phyloP scores from a whole-genome alignment of 2,329 filamentous ascomycete species.

The Claviceps monticola region DNA sequence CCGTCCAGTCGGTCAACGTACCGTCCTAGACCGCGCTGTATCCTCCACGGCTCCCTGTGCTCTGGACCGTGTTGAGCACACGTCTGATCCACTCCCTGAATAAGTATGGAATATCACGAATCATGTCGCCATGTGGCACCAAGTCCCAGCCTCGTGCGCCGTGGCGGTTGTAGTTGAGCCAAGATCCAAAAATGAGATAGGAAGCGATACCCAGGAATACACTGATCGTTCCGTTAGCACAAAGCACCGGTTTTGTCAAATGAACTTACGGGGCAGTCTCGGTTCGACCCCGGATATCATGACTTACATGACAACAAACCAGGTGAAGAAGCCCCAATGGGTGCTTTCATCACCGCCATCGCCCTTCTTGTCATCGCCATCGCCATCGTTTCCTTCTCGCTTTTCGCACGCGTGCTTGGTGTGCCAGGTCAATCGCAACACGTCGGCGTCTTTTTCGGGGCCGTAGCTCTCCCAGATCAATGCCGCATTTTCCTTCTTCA shows the following conservation, averaged over 20 bases:
- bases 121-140: constrained; percentile 79
- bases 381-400: constrained; percentile 28
- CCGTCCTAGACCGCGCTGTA: constrained; percentile 72
- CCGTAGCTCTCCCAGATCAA: constrained; percentile 67
- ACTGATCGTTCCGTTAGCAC: constrained; percentile 28
- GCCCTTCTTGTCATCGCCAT: constrained; percentile 20
- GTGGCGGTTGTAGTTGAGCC: constrained; percentile 97
- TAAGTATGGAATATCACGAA: constrained; percentile 84
- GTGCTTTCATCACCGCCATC: constrained; percentile 32
- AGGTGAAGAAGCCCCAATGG: constrained; percentile 93
- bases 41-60: constrained; percentile 70
- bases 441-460: constrained; percentile 38
- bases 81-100: constrained; percentile 75
- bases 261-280: no score
- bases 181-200: constrained; percentile 95
- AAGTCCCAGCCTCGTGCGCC: constrained; percentile 92
- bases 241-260: background rate
- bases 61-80: constrained; percentile 73
- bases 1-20: background rate
- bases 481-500: constrained; percentile 42
- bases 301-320: constrained; percentile 84
- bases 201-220: constrained; percentile 72
- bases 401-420: constrained; percentile 76
- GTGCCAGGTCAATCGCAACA: constrained; percentile 68
- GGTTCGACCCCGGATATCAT: background rate